Base-by-base conservation (phyloP, 768 basidiomycete genomes). In the Naganishia vaughanmartiniae region DNA sequence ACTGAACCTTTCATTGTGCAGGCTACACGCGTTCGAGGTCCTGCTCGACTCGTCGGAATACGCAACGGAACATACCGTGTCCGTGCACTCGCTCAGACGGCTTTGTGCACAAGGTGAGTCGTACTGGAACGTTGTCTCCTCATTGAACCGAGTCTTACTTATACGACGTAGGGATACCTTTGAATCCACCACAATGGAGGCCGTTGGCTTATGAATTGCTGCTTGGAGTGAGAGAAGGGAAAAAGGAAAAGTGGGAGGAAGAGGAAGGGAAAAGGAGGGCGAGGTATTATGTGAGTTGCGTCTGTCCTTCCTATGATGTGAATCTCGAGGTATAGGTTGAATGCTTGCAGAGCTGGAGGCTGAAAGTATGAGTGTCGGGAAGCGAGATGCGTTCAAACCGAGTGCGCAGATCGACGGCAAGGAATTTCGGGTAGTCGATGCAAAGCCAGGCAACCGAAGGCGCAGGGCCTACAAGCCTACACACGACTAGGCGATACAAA, bases 141-240 rank as follows among this genome's bases (percentile, higher is more conserved):
- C 46, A 3, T 30, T 26, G 19, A 24, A 21, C 15, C 1, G 4
- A 21, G 9, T 36, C 34, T 34, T 0, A 48, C 31, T 17, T n/a
- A 9, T 33, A 28, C 24, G n/a, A 19, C 17, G 7, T 39, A 79
- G 80, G 80, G 24, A 80, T 79, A 19, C 80, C 78, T 0, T 67
- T 74, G 14, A 69, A 75, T 36, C 80, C 79, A 4, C 73, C 70
- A n/a, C 79, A 80, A 51, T 74, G 80, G 10, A 68, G 80, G 30
- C 78, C 79, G 7, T 45, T 78, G 51, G 67, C 77, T 0, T 81
- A 76, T 34, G 72, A 74, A 0, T 26, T 80, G 3, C 56, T 81
- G 3, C 72, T 81, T n/a, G 79, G 74, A 15, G 69, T 72, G 0
- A 45, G 77, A 5, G 74, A 76, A 5, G 30, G 66, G 3, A 57